Conservation (phyloP, 345 rosid genomes). For the Eucalyptus pumila region DNA sequence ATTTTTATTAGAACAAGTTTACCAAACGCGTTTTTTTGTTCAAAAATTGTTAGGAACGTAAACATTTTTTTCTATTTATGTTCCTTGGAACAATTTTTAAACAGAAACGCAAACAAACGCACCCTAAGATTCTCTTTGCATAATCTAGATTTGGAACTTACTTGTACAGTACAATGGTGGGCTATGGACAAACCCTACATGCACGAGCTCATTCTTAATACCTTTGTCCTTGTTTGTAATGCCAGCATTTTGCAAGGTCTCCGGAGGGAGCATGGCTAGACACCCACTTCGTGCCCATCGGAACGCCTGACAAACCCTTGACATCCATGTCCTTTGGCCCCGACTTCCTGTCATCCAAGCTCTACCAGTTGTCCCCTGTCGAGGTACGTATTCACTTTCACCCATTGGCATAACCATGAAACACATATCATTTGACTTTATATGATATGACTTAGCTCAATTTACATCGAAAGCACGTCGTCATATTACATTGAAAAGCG, state of each 20-base stretch:
- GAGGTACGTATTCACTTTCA: not conserved
- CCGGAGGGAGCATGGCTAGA: not conserved
- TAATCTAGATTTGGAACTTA: not conserved
- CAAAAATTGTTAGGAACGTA: too few relatives aligned
- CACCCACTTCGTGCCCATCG: conserved; percentile 1
- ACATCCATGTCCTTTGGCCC: conserved; percentile 5
- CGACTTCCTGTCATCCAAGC: not conserved
- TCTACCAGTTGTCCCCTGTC: conserved; percentile 6
- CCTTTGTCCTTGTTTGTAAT: not conserved
- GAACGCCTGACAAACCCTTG: not conserved
- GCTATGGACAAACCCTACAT: not conserved
- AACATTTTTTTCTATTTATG: too few relatives aligned
- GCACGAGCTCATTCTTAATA: not conserved
- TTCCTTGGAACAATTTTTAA: too few relatives aligned
- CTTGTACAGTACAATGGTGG: not conserved
- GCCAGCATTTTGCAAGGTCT: not conserved
- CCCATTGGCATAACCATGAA: not conserved
- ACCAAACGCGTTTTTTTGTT: too few relatives aligned
- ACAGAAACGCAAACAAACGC: too few relatives aligned
- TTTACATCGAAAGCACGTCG: not conserved
- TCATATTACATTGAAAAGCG: not conserved
- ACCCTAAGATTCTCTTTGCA: not conserved
- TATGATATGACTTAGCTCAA: not conserved
- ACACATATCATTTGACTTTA: not conserved
- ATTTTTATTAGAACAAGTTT: too few relatives aligned